A percentile compares a stretch with the other conserved stretches of the same genome.
phyloP scores from a whole-genome alignment of 2,329 filamentous ascomycete species.

The Cordyceps javanica region DNA sequence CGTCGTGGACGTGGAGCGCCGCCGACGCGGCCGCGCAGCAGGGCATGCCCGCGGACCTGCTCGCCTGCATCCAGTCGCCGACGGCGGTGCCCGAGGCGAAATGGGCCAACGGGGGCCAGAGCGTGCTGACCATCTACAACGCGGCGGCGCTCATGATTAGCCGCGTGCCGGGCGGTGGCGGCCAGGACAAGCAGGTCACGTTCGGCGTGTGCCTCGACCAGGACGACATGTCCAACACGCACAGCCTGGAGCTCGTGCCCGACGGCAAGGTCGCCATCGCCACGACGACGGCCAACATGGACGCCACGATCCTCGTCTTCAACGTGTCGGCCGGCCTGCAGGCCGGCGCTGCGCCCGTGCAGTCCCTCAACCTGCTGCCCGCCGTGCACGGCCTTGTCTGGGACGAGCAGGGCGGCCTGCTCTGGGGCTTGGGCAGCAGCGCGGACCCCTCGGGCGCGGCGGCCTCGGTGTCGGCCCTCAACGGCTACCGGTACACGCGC shows the following conservation, averaged over 20 bases:
- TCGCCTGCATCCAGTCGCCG: neutral
- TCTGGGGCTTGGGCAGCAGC: constrained; percentile 8
- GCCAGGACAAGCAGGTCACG: neutral
- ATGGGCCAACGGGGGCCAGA: constrained; percentile 2
- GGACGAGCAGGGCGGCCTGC: neutral
- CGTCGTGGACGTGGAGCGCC: constrained; percentile 2
- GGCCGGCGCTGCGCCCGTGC: neutral
- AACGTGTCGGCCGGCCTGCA: neutral
- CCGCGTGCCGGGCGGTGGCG: neutral
- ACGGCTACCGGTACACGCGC: neutral
- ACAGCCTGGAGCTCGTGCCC: constrained; percentile 10
- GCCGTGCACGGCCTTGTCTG: constrained; percentile 8
- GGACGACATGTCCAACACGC: constrained; percentile 3
- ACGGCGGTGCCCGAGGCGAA: constrained; percentile 5
- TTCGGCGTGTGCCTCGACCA: constrained; percentile 3
- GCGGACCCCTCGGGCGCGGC: neutral
- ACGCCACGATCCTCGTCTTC: neutral
- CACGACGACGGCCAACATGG: neutral
- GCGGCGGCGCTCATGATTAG: constrained; percentile 2
- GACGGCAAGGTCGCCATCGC: constrained; percentile 2
- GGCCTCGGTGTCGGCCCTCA: neutral
- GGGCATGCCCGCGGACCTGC: neutral
- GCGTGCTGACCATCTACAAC: constrained; percentile 7
- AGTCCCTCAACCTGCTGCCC: neutral
- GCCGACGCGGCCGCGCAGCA: neutral